A percentile compares a stretch with the other conserved stretches of the same genome.
These are phyloP conservation scores for Mycena maculata DNA, from an alignment of 768 basidiomycete genomes.

Conservation along the genomic window DNA sequence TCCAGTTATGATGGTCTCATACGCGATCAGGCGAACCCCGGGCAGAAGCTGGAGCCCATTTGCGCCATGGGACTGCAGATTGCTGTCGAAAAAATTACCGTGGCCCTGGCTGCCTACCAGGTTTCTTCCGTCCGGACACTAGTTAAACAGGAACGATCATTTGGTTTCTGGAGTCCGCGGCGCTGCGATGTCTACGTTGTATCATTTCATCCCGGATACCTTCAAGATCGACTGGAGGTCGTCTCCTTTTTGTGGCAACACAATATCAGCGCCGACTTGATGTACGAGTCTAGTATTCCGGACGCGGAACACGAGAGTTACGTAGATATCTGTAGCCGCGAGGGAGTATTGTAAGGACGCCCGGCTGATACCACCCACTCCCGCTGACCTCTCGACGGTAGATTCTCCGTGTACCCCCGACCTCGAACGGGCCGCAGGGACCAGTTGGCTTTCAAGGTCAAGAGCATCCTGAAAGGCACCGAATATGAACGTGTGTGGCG, in stretches of 20 bases:
- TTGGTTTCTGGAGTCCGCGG: constrained; percentile 91
- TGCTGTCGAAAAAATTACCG: constrained; percentile 80
- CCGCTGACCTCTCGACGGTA: constrained; percentile 27
- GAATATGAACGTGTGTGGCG: constrained; percentile 73
- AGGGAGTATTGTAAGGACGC: constrained; percentile 80
- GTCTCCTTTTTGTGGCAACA: constrained; percentile 83
- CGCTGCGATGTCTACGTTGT: constrained; percentile 90
- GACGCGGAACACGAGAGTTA: constrained; percentile 74
- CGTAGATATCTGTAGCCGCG: constrained; percentile 75
- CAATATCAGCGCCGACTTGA: constrained; percentile 86
- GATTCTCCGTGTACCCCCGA: constrained; percentile 58
- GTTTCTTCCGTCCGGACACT: constrained; percentile 74
- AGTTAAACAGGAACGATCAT: constrained; percentile 83
- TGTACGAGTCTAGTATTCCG: constrained; percentile 82
- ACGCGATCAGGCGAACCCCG: constrained; percentile 64
- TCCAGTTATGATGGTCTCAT: constrained; percentile 81
- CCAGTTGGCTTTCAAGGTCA: constrained; percentile 81
- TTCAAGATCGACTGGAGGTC: constrained; percentile 83
- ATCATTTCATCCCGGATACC: constrained; percentile 78
- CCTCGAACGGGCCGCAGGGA: constrained; percentile 69
- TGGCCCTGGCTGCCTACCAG: constrained; percentile 76
- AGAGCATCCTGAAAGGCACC: constrained; percentile 82
- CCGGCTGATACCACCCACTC: neutral
- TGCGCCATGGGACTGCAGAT: constrained; percentile 84
- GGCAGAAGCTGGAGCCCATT: constrained; percentile 62